phyloP scores from a whole-genome alignment of 2,329 filamentous ascomycete species.

The Coniella lustricola region DNA sequence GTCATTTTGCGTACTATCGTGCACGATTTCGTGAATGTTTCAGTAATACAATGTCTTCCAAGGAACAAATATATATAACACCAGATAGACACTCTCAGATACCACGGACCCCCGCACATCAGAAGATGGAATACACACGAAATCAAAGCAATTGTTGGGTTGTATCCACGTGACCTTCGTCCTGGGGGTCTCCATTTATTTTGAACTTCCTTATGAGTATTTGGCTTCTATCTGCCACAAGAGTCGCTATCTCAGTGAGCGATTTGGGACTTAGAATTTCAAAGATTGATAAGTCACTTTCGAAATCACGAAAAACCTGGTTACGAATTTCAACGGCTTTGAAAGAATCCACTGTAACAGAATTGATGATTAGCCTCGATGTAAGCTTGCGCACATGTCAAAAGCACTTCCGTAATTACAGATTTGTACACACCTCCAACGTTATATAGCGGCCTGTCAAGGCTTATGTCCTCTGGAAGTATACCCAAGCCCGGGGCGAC shows the following conservation, averaged over 20 bases:
- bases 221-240: background rate
- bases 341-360: conserved; percentile 9
- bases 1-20: too few species aligned
- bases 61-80: too few species aligned
- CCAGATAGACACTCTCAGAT: too few species aligned
- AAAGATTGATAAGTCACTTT: conserved; percentile 13
- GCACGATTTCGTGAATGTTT: too few species aligned
- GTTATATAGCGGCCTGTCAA: background rate
- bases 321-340: conserved; percentile 14
- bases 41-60: too few species aligned
- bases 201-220: background rate
- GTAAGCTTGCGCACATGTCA: background rate
- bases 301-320: background rate
- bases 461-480: background rate
- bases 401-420: too few species aligned
- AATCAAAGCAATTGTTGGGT: too few species aligned
- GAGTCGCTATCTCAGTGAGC: background rate
- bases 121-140: too few species aligned
- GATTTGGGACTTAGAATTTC: conserved; percentile 8
- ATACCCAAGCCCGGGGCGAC: background rate
- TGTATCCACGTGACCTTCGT: conserved; percentile 39
- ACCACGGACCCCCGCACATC: too few species aligned
- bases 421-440: background rate
- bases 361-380: background rate
- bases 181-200: background rate